Conservation (phyloP, 805 yeast genomes). For the Nakazawaea wickerhamii region DNA sequence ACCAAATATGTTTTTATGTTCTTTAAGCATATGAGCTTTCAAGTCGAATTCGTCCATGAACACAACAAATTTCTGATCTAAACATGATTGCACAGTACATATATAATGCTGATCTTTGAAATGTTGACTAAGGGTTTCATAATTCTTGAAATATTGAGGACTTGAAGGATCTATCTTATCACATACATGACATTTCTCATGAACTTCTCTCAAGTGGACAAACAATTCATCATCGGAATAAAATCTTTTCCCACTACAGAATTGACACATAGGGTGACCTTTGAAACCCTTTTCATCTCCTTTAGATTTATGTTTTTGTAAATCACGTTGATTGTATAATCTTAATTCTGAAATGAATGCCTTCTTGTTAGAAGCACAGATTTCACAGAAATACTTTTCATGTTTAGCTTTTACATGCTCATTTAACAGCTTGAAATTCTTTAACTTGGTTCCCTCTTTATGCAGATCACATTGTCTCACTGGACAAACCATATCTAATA, state of each 20-base stretch:
- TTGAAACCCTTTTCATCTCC: slow-evolving; percentile 78
- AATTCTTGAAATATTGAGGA: slow-evolving; percentile 76
- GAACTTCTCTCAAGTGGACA: slow-evolving; percentile 74
- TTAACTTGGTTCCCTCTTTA: slow-evolving; percentile 30
- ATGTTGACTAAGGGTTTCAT: slow-evolving; percentile 69
- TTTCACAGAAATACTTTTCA: slow-evolving; percentile 57
- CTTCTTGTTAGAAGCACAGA: slow-evolving; percentile 73
- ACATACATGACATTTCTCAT: slow-evolving; percentile 89
- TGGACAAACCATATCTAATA: slow-evolving; percentile 57
- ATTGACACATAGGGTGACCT: slow-evolving; percentile 87
- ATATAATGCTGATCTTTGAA: slow-evolving; percentile 68
- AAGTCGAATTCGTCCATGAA: slow-evolving; percentile 82
- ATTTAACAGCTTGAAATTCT: slow-evolving; percentile 50
- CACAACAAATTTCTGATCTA: slow-evolving; percentile 89
- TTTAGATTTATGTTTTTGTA: slow-evolving; percentile 61
- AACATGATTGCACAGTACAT: slow-evolving; percentile 71
- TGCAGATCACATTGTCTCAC: slow-evolving; percentile 27
- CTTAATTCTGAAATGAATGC: slow-evolving; percentile 71
- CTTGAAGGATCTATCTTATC: slow-evolving; percentile 55
- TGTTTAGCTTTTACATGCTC: slow-evolving; percentile 67
- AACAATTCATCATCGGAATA: slow-evolving; percentile 86
- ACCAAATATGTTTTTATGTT: slow-evolving; percentile 62
- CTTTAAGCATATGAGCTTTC: slow-evolving; percentile 80
- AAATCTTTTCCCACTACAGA: slow-evolving; percentile 69
- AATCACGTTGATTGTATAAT: slow-evolving; percentile 52